phyloP scores from a whole-genome alignment of 306 rosid species.

The Parietaria judaica region DNA sequence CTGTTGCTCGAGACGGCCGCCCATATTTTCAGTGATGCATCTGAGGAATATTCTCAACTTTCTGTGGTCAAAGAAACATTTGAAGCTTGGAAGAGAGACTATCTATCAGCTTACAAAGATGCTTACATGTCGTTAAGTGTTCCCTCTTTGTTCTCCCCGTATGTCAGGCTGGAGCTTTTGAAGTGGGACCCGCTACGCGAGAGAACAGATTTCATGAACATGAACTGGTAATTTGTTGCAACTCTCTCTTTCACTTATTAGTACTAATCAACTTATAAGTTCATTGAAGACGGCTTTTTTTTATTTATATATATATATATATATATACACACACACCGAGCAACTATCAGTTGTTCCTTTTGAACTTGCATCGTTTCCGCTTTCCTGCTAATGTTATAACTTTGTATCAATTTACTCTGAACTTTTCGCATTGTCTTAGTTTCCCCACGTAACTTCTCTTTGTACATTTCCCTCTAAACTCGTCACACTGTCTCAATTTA shows the following conservation, averaged over 20 bases:
- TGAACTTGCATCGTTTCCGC: too few species aligned
- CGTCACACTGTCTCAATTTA: too few species aligned
- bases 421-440: too few species aligned
- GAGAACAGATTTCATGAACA: constrained; percentile 67
- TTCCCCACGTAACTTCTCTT: too few species aligned
- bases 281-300: too few species aligned
- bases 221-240: constrained; percentile 65
- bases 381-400: too few species aligned
- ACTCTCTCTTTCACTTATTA: neutral
- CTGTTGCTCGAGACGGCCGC: constrained; percentile 73
- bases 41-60: constrained; percentile 77
- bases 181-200: constrained; percentile 92
- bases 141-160: constrained; percentile 86
- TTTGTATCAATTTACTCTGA: too few species aligned
- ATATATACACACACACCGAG: too few species aligned
- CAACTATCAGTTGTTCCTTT: too few species aligned
- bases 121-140: constrained; percentile 86
- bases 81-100: constrained; percentile 83
- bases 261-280: constrained; percentile 1
- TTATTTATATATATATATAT: too few species aligned
- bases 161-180: constrained; percentile 86
- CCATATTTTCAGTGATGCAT: constrained; percentile 79
- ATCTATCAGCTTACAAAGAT: constrained; percentile 59
- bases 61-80: constrained; percentile 66
- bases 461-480: too few species aligned